Conservation (phyloP, 768 basidiomycete genomes). For the Kondoa subrosea region DNA sequence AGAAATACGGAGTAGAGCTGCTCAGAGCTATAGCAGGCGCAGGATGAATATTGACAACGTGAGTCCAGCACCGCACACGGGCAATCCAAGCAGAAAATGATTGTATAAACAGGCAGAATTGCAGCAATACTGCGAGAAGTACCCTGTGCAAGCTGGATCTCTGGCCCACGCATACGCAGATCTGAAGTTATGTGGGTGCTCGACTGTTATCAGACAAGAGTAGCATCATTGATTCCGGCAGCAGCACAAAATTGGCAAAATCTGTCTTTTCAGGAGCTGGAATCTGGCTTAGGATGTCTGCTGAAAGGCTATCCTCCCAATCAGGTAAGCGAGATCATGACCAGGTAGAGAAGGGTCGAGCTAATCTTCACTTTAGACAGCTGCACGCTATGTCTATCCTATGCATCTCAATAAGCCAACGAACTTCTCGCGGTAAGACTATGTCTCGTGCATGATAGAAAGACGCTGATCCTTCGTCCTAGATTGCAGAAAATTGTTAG, state of each 20-base stretch:
- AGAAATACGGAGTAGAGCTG: neutral
- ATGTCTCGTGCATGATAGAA: neutral
- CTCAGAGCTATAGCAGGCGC: neutral
- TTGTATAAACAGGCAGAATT: neutral
- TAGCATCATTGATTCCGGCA: neutral
- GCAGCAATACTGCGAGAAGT: neutral
- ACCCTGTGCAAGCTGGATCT: neutral
- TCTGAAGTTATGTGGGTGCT: neutral
- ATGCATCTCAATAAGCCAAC: neutral
- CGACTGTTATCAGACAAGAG: neutral
- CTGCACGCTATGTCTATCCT: constrained; percentile 4
- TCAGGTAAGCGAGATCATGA: neutral
- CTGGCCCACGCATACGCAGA: neutral
- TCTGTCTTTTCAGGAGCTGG: neutral
- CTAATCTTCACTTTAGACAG: neutral
- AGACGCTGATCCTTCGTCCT: neutral
- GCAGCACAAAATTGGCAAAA: constrained; percentile 6
- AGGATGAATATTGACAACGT: neutral
- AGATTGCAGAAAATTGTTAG: neutral
- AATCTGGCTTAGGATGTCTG: neutral
- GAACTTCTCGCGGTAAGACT: neutral
- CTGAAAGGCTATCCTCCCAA: neutral
- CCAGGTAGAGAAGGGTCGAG: neutral
- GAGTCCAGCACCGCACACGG: neutral
- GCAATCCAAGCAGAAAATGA: neutral